Evolutionary conservation across 2,329 filamentous ascomycete genomes (phyloP).

Genomic region (Fusarium pseudocircinatum): DNA sequence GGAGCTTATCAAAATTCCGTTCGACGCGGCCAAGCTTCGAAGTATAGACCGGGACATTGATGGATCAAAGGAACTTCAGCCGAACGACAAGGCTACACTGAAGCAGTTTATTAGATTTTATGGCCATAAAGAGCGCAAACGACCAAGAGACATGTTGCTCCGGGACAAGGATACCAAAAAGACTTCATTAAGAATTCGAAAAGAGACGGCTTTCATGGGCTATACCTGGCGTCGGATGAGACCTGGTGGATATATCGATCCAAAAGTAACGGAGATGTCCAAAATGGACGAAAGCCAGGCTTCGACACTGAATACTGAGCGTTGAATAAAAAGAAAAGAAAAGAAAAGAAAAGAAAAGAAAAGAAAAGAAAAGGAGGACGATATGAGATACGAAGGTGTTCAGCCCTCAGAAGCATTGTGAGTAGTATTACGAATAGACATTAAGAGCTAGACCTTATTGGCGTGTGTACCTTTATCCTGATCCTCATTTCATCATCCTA

Average conservation of each 20-base stretch:
- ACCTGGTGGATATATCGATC: slow-evolving; percentile 45
- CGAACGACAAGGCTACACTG: slow-evolving; percentile 54
- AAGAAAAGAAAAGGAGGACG: neutral
- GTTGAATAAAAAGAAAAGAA: neutral
- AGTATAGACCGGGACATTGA: slow-evolving; percentile 61
- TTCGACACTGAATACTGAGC: neutral
- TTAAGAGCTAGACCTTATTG: slow-evolving; percentile 36
- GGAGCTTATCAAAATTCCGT: slow-evolving; percentile 58
- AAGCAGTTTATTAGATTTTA: slow-evolving; percentile 62
- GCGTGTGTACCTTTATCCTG: slow-evolving; percentile 25
- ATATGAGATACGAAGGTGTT: neutral
- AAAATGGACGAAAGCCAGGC: neutral
- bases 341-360: no score
- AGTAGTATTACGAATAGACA: slow-evolving; percentile 42
- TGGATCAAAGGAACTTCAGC: slow-evolving; percentile 46
- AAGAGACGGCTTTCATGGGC: slow-evolving; percentile 84
- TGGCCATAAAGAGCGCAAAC: slow-evolving; percentile 74
- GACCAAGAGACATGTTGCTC: slow-evolving; percentile 85
- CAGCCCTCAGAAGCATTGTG: slow-evolving; percentile 3
- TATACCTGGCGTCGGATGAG: slow-evolving; percentile 79
- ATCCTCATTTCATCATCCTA: slow-evolving; percentile 36
- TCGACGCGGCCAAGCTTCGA: slow-evolving; percentile 59
- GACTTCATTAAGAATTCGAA: slow-evolving; percentile 80
- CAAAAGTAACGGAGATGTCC: neutral
- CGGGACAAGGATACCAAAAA: slow-evolving; percentile 74